Percentiles rank a stretch among this genome's conserved stretches.
Conservation (phyloP, 2,329 filamentous ascomycete genomes). For the Akanthomyces uredinophilus region DNA sequence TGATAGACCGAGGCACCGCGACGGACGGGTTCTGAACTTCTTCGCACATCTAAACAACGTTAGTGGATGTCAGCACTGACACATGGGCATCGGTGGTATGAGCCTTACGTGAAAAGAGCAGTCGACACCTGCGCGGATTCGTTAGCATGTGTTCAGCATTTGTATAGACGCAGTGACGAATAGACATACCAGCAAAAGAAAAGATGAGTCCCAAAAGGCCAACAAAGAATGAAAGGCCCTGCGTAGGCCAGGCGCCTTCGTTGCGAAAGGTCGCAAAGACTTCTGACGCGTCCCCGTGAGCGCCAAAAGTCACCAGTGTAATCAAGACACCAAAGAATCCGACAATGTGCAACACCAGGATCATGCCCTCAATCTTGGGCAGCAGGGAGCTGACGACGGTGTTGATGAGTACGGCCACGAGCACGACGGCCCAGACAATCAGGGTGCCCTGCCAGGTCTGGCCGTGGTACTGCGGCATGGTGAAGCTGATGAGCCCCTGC, state of each 20-base stretch:
- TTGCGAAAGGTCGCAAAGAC: slow-evolving; percentile 22
- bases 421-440: slow-evolving; percentile 32
- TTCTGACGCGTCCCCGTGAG: slow-evolving; percentile 21
- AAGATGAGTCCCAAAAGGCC: slow-evolving; percentile 3
- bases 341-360: slow-evolving; percentile 38
- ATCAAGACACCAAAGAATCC: slow-evolving; percentile 40
- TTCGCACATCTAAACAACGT: slow-evolving; percentile 35
- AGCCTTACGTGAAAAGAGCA: slow-evolving; percentile 11
- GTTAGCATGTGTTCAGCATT: background rate
- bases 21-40: slow-evolving; percentile 43
- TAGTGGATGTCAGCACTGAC: background rate
- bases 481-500: slow-evolving; percentile 38
- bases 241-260: slow-evolving; percentile 8
- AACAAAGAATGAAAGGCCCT: slow-evolving; percentile 9
- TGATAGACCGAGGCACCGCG: slow-evolving; percentile 46
- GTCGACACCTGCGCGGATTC: background rate
- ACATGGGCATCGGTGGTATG: too few relatives aligned
- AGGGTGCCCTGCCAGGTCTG: slow-evolving; percentile 25
- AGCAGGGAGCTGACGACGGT: slow-evolving; percentile 26
- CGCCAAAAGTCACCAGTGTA: slow-evolving; percentile 28
- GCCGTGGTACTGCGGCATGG: slow-evolving; percentile 32
- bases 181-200: slow-evolving; percentile 8
- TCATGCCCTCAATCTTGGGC: slow-evolving; percentile 35
- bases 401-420: slow-evolving; percentile 38
- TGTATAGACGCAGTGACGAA: background rate